A percentile compares a stretch with the other conserved stretches of the same genome.
These are phyloP conservation scores for Citrullus mucosospermus DNA, from an alignment of 306 rosid species.

Conservation along the genomic window DNA sequence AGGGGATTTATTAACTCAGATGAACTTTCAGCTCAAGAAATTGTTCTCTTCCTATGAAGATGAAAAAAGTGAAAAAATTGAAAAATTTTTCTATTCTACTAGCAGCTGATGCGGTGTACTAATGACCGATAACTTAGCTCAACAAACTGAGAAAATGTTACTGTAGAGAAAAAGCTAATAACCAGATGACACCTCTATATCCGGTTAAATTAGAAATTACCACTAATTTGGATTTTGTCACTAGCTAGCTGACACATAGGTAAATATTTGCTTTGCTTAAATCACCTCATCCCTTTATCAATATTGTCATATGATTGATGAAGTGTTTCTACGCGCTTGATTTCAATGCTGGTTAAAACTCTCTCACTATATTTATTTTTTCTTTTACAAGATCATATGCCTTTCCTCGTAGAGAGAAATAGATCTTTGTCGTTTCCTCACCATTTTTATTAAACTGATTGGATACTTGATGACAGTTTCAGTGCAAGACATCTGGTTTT, in stretches of 20 bases:
- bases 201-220: background rate
- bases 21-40: background rate
- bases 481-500: background rate
- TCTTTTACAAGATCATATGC: background rate
- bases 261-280: too few species aligned
- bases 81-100: background rate
- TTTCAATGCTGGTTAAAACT: background rate
- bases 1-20: background rate
- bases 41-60: background rate
- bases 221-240: too few species aligned
- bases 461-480: background rate
- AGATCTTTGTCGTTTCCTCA: background rate
- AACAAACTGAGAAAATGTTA: background rate
- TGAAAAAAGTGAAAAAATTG: background rate
- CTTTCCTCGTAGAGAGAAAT: background rate
- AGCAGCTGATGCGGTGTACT: background rate
- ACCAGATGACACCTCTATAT: background rate
- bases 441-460: background rate
- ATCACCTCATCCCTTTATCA: background rate
- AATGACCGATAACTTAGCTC: background rate
- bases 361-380: background rate
- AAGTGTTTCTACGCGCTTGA: background rate
- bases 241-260: too few species aligned
- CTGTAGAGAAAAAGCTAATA: background rate
- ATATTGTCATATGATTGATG: background rate